These are phyloP conservation scores for Ceratocystis harringtonii DNA, from an alignment of 2,329 filamentous ascomycete species.

Conservation along the genomic window DNA sequence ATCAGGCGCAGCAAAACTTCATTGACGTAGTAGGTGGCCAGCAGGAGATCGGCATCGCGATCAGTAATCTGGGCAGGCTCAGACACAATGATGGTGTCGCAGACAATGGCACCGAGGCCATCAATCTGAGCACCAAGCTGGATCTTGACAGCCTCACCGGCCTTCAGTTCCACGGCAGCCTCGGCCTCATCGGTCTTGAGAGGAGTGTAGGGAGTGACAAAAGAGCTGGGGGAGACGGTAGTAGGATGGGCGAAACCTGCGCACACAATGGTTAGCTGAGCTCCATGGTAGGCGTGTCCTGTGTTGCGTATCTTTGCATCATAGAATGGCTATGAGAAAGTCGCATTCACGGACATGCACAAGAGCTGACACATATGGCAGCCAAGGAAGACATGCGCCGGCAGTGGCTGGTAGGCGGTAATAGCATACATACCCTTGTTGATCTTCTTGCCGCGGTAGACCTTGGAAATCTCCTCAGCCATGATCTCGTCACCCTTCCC, in stretches of 20 bases:
- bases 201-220: slow-evolving; percentile 93
- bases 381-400: not conserved
- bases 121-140: slow-evolving; percentile 98
- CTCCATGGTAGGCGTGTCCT: not conserved
- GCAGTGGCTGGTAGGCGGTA: not conserved
- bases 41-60: slow-evolving; percentile 69
- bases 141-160: slow-evolving; percentile 84
- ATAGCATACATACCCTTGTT: slow-evolving; percentile 52
- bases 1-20: slow-evolving; percentile 85
- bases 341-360: not conserved
- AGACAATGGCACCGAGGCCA: slow-evolving; percentile 91
- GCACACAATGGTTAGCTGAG: slow-evolving; percentile 5
- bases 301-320: not conserved
- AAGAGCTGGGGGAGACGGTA: slow-evolving; percentile 84
- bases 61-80: slow-evolving; percentile 52
- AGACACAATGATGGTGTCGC: slow-evolving; percentile 72
- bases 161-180: slow-evolving; percentile 63
- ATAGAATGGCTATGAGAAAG: not conserved
- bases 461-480: slow-evolving; percentile 84
- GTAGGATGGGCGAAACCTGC: slow-evolving; percentile 81
- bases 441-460: slow-evolving; percentile 98
- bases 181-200: slow-evolving; percentile 75
- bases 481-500: slow-evolving; percentile 90
- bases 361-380: not conserved
- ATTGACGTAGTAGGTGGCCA: slow-evolving; percentile 90